These are phyloP conservation scores for Solanum hybrid DNA, from an alignment of 305 asterid genomes.

Conservation along the genomic window DNA sequence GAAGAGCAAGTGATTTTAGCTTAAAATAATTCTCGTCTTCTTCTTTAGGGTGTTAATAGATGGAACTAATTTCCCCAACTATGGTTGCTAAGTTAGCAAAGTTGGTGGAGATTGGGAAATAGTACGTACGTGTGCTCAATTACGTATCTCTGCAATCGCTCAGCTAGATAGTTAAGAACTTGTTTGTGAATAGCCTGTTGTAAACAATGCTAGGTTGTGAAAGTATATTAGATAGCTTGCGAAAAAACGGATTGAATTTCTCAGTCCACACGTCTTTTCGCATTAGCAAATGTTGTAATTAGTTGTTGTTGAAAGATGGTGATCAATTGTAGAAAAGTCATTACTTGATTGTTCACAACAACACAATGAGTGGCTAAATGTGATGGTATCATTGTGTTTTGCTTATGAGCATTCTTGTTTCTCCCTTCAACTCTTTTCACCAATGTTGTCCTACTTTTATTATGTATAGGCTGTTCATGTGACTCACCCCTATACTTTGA, in stretches of 20 bases:
- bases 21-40: neutral
- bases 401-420: neutral
- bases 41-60: neutral
- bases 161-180: neutral
- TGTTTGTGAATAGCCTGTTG: slow-evolving; percentile 2
- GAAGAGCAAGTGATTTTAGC: slow-evolving; percentile 32
- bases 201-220: neutral
- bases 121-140: neutral
- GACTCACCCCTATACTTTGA: neutral
- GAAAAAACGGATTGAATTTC: neutral
- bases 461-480: neutral
- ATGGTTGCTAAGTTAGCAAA: neutral
- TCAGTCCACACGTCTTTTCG: neutral
- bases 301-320: neutral
- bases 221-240: neutral
- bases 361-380: neutral
- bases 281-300: neutral
- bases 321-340: neutral
- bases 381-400: neutral
- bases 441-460: neutral
- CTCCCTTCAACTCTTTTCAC: neutral
- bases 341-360: neutral
- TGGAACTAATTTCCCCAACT: neutral
- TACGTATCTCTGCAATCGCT: neutral
- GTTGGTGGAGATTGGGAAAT: neutral